phyloP scores from a whole-genome alignment of 768 basidiomycete species.

The Suillus hirtellus region DNA sequence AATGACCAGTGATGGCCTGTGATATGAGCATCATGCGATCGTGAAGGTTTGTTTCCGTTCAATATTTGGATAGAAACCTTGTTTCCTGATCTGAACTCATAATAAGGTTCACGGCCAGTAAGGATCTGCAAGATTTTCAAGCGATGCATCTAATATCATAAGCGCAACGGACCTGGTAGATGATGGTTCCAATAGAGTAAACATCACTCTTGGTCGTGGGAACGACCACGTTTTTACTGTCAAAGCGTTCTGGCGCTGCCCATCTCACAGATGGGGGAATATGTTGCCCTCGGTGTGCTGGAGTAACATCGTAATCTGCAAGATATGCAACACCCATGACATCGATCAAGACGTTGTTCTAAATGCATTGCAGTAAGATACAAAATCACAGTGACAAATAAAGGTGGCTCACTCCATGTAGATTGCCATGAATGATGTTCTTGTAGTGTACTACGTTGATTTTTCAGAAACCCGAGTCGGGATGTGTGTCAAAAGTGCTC shows the following conservation, averaged over 20 bases:
- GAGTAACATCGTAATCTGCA: constrained; percentile 11
- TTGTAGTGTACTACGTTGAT: constrained; percentile 22
- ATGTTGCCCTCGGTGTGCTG: not conserved
- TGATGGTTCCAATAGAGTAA: constrained; percentile 9
- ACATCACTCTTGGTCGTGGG: constrained; percentile 8
- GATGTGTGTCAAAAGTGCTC: constrained; percentile 5
- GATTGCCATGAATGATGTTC: constrained; percentile 35
- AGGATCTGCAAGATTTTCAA: constrained; percentile 7
- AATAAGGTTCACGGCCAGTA: constrained; percentile 10
- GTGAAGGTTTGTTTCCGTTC: constrained; percentile 4
- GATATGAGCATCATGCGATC: not conserved
- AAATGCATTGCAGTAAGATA: not conserved
- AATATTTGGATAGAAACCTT: constrained; percentile 2
- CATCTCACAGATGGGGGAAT: constrained; percentile 11
- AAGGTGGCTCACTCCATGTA: constrained; percentile 32
- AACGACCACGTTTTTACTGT: not conserved
- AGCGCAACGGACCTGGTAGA: constrained; percentile 8
- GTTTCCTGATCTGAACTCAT: not conserved
- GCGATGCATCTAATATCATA: not conserved
- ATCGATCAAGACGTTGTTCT: constrained; percentile 14
- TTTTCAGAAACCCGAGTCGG: not conserved
- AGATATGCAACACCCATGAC: not conserved
- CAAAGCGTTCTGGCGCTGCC: constrained; percentile 11
- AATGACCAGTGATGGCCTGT: constrained; percentile 7
- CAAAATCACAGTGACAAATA: not conserved